Evolutionary conservation across 106 monocot species (phyloP), one percentile per base, ranked within the genome.

Genomic region (Dioscorea dumetorum): DNA sequence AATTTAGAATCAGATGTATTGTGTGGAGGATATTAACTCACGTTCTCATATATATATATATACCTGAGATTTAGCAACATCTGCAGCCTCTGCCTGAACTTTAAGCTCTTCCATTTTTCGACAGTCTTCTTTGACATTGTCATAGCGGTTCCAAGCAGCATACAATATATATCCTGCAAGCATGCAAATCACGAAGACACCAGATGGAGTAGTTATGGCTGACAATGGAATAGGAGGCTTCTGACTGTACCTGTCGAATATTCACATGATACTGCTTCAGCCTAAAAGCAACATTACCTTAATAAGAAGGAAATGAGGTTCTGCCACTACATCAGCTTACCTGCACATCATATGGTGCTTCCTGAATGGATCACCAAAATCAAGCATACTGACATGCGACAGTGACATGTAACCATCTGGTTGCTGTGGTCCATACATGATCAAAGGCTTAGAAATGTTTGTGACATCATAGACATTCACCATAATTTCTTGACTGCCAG

Each of bases 11-110:
- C 51, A 68, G 13, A 56, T 49, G 24, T 72, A 24, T 24, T 4
- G 63, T 12, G 60, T 56, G 23, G 17, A 24, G 7, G 50, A 13
- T 49, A 22, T 11, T 49, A 16, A 14, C 19, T 58, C 21, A 19
- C 9, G 64, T 31, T 12, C 41, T 53, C 41, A 50, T 23, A 49
- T 49, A 33, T 61, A 17, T n/a, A n/a, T n/a, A n/a, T n/a, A 70
- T 65, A 90, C 97, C 97, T 99, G 92, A 76, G 97, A 92, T 80
- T 99, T 99, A 58, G 97, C 97, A 68, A 99, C 74, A 70, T 99
- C 92, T 69, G 97, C 97, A 63, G 92, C 91, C 78, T 92, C 97
- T 69, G 97, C 97, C 77, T 89, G 83, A 68, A 87, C 87, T 77
- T 99, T 99, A 16, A 99, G 77, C 69, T 87, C 97, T 73, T 87